Evolutionary conservation across 2,329 filamentous ascomycete species (phyloP).

Genomic region (Arthrobotrys entomopaga): DNA sequence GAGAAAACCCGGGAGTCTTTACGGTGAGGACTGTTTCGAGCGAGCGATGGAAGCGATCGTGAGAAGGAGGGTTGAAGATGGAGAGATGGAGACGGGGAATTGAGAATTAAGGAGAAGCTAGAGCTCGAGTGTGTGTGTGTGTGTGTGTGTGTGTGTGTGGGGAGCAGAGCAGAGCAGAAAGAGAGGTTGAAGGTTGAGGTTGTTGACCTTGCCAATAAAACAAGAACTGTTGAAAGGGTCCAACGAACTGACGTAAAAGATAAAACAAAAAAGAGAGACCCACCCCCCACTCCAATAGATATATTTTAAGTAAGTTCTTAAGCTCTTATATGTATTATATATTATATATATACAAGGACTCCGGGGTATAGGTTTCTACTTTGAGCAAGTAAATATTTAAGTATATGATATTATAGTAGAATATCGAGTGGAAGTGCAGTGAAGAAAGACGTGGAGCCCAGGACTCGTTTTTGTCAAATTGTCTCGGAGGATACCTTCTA

Average conservation of each 20-base stretch:
- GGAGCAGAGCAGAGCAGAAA: too few relatives aligned
- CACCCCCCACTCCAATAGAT: slow-evolving; percentile 6
- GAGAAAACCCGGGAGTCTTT: neutral
- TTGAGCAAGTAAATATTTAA: too few relatives aligned
- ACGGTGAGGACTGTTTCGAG: slow-evolving; percentile 14
- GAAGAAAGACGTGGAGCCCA: too few relatives aligned
- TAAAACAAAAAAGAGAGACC: neutral
- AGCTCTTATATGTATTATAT: too few relatives aligned
- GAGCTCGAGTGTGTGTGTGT: neutral
- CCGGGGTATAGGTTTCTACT: too few relatives aligned
- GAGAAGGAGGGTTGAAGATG: neutral
- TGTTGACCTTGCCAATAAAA: too few relatives aligned
- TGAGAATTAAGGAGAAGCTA: neutral
- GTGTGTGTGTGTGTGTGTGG: neutral
- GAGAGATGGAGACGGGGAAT: neutral
- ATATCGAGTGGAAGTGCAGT: too few relatives aligned
- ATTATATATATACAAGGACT: too few relatives aligned
- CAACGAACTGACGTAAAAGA: slow-evolving; percentile 15
- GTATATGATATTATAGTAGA: too few relatives aligned
- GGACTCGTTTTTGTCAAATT: too few relatives aligned
- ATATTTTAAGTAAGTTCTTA: too few relatives aligned
- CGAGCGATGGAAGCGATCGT: slow-evolving; percentile 5
- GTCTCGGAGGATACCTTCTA: neutral
- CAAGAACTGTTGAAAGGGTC: too few relatives aligned
- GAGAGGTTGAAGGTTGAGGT: slow-evolving; percentile 2